Conservation (phyloP, 129 eudicot species). For the Escallonia herrerae region DNA sequence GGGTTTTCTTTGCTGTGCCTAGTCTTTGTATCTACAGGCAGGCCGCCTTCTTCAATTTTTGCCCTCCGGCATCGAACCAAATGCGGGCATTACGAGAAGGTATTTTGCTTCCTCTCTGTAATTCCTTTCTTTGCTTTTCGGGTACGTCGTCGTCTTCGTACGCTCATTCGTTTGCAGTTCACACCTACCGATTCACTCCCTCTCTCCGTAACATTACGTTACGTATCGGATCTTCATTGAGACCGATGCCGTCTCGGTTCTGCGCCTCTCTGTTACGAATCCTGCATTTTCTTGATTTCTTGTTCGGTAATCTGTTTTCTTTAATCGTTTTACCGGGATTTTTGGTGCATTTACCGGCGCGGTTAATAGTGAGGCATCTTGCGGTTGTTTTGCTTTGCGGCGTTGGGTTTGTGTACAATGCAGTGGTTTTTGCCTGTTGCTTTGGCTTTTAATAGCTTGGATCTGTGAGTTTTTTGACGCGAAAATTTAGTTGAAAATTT, state of each 20-base stretch:
- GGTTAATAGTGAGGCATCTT: background rate
- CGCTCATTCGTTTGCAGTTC: too few relatives aligned
- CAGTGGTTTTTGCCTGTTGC: conserved; percentile 2
- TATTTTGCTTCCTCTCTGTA: background rate
- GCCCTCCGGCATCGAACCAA: conserved; percentile 26
- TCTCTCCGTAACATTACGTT: too few relatives aligned
- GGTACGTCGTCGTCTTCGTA: conserved; percentile 21
- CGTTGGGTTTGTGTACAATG: background rate
- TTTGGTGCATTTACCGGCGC: background rate
- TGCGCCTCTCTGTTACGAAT: background rate
- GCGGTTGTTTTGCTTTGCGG: conserved; percentile 11
- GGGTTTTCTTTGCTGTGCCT: conserved; percentile 18
- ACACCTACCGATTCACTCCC: too few relatives aligned
- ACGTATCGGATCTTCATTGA: conserved; percentile 24
- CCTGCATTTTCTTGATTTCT: background rate
- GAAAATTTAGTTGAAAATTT: background rate
- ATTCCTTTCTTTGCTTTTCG: conserved; percentile 27
- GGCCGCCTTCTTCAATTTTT: conserved; percentile 10
- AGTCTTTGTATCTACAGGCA: background rate
- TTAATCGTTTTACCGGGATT: background rate
- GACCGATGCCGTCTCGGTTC: conserved; percentile 10
- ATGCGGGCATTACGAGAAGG: conserved; percentile 9
- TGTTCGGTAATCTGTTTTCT: background rate
- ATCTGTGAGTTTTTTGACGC: conserved; percentile 28
- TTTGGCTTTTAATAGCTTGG: conserved; percentile 25